A percentile compares a stretch with the other conserved stretches of the same genome.
phyloP scores from a whole-genome alignment of 441 rosid species.

The Eutrema salsugineum region DNA sequence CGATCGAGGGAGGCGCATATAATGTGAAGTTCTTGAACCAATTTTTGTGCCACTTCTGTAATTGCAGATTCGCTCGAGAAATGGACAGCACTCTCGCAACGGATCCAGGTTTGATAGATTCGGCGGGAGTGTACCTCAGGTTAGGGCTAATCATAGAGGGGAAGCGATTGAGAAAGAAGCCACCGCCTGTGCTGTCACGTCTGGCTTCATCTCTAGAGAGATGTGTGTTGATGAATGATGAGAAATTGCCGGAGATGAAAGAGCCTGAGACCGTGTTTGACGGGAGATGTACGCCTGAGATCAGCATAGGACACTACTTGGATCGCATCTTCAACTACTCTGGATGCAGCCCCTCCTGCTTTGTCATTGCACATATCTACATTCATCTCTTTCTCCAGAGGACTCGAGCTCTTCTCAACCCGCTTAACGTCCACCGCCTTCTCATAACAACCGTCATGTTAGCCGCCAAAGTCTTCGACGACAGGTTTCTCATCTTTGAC shows the following conservation, averaged over 20 bases:
- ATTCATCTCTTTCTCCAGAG: slow-evolving; percentile 53
- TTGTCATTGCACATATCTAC: slow-evolving; percentile 68
- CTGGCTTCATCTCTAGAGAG: slow-evolving; percentile 68
- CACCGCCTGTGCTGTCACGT: slow-evolving; percentile 52
- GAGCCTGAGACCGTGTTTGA: slow-evolving; percentile 54
- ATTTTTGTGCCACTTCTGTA: not conserved
- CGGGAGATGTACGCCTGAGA: slow-evolving; percentile 58
- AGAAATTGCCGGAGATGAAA: slow-evolving; percentile 29
- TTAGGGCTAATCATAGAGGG: slow-evolving; percentile 60
- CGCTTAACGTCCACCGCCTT: slow-evolving; percentile 82
- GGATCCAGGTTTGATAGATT: slow-evolving; percentile 33
- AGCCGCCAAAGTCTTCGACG: slow-evolving; percentile 83
- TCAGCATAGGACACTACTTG: slow-evolving; percentile 62
- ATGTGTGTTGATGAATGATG: slow-evolving; percentile 43
- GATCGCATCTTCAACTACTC: slow-evolving; percentile 84
- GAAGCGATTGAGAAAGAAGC: slow-evolving; percentile 40
- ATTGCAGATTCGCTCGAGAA: slow-evolving; percentile 22
- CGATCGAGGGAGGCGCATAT: too few relatives aligned
- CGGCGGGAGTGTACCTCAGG: slow-evolving; percentile 46
- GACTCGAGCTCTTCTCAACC: slow-evolving; percentile 50
- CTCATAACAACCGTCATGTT: slow-evolving; percentile 67
- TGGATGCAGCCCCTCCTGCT: slow-evolving; percentile 85
- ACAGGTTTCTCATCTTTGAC: slow-evolving; percentile 61
- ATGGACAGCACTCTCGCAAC: slow-evolving; percentile 55
- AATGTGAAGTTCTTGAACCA: too few relatives aligned